These are phyloP conservation scores for Simplicillium sp. DNA, from an alignment of 2,329 filamentous ascomycete species.

Conservation along the genomic window DNA sequence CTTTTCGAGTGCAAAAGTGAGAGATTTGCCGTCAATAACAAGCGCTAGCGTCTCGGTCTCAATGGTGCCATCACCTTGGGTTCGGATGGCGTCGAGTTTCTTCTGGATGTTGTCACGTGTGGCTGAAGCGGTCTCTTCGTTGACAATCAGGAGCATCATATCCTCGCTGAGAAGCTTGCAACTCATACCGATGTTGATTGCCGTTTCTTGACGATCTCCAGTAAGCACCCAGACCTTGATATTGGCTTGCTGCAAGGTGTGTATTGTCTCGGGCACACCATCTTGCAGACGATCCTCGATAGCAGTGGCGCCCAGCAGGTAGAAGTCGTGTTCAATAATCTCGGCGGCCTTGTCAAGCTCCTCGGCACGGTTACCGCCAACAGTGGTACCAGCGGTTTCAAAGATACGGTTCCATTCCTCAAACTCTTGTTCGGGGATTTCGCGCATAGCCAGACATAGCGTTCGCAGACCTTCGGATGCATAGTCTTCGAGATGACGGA, in stretches of 20 bases:
- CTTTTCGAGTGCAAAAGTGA: constrained; percentile 87
- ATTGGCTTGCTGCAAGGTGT: constrained; percentile 89
- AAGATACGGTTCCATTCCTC: constrained; percentile 79
- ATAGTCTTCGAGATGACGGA: constrained; percentile 96
- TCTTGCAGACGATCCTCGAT: constrained; percentile 97
- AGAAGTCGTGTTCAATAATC: constrained; percentile 87
- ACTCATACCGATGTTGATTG: constrained; percentile 99
- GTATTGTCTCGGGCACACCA: constrained; percentile 94
- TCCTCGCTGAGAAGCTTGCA: constrained; percentile 98
- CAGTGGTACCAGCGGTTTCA: constrained; percentile 79
- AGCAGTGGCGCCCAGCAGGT: constrained; percentile 84
- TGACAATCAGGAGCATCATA: constrained; percentile 95
- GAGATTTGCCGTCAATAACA: constrained; percentile 90
- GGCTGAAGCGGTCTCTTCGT: constrained; percentile 71
- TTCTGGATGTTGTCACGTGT: constrained; percentile 87
- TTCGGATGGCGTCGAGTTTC: constrained; percentile 84
- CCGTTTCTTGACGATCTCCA: constrained; percentile 94
- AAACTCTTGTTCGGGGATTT: constrained; percentile 83
- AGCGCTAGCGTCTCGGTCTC: constrained; percentile 83
- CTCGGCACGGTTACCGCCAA: constrained; percentile 84
- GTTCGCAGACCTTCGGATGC: constrained; percentile 93
- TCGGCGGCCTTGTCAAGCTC: constrained; percentile 97
- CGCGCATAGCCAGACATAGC: constrained; percentile 88
- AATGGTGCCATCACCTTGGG: constrained; percentile 65
- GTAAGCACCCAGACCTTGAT: constrained; percentile 99